phyloP scores from a whole-genome alignment of 495 filamentous ascomycete genomes.

The Talaromyces stipitatus region DNA sequence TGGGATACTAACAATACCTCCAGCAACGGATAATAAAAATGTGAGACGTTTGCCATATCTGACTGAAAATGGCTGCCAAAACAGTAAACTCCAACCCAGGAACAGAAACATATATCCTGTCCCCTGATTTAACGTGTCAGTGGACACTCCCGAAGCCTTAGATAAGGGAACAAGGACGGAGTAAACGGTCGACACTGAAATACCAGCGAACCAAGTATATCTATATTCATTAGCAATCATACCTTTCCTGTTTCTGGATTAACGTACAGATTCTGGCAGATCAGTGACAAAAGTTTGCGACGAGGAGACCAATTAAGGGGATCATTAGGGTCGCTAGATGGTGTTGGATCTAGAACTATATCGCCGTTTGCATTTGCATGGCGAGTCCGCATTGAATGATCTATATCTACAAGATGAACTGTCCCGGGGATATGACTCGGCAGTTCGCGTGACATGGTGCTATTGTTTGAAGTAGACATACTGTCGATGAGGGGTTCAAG shows the following conservation, averaged over 20 bases:
- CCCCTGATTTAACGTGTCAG: slow-evolving; percentile 48
- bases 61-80: slow-evolving; percentile 63
- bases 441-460: too few relatives aligned
- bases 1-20: slow-evolving; percentile 36
- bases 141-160: slow-evolving; percentile 44
- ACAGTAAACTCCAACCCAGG: slow-evolving; percentile 55
- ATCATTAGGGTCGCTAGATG: slow-evolving; percentile 51
- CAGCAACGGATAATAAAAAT: slow-evolving; percentile 49
- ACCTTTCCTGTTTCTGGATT: slow-evolving; percentile 56
- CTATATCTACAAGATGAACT: slow-evolving; percentile 45
- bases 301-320: slow-evolving; percentile 53
- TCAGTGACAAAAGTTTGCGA: slow-evolving; percentile 45
- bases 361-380: slow-evolving; percentile 34
- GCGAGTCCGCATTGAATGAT: slow-evolving; percentile 37
- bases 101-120: slow-evolving; percentile 59
- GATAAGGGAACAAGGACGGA: slow-evolving; percentile 53
- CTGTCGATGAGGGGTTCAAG: too few relatives aligned
- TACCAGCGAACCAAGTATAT: slow-evolving; percentile 55
- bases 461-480: too few relatives aligned
- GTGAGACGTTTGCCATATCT: slow-evolving; percentile 61
- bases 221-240: slow-evolving; percentile 12
- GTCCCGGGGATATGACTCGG: slow-evolving; percentile 46
- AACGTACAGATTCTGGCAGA: slow-evolving; percentile 36
- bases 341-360: slow-evolving; percentile 50
- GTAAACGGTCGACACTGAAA: slow-evolving; percentile 53